Evolutionary conservation across 257 asterid species (phyloP).

Genomic region (Plantago ovata): DNA sequence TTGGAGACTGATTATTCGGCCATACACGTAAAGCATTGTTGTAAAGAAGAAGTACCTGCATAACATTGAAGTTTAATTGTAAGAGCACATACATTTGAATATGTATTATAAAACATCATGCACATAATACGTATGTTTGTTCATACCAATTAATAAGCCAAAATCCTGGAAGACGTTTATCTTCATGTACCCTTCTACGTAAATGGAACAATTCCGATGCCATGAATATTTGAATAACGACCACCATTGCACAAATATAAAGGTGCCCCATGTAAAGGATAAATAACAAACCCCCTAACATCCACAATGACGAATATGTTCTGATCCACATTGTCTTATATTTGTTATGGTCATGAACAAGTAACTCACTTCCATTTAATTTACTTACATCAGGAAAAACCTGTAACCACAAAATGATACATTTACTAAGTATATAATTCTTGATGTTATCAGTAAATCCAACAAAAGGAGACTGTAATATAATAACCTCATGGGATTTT

Average conservation of each 20-base stretch:
- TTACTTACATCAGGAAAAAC: constrained; percentile 36
- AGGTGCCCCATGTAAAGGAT: constrained; percentile 64
- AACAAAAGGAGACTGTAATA: neutral
- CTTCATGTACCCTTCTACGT: constrained; percentile 56
- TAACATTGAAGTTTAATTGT: neutral
- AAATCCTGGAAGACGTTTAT: constrained; percentile 64
- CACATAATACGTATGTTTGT: neutral
- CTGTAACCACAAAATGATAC: constrained; percentile 23
- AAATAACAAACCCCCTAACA: constrained; percentile 46
- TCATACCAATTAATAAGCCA: constrained; percentile 63
- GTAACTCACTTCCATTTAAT: constrained; percentile 38
- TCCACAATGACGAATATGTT: constrained; percentile 59
- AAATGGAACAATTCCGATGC: constrained; percentile 54
- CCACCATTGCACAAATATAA: constrained; percentile 56
- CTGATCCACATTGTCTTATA: constrained; percentile 66
- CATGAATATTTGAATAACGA: constrained; percentile 64
- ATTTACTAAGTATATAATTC: neutral
- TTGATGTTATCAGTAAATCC: neutral
- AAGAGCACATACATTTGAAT: neutral
- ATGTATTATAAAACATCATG: neutral
- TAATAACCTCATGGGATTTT: constrained; percentile 44
- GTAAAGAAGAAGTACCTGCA: constrained; percentile 76
- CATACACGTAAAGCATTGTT: constrained; percentile 67
- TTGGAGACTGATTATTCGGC: constrained; percentile 50
- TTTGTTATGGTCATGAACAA: constrained; percentile 44